These are phyloP conservation scores for Neonectria hederae DNA, from an alignment of 2,329 filamentous ascomycete species.

Conservation along the genomic window DNA sequence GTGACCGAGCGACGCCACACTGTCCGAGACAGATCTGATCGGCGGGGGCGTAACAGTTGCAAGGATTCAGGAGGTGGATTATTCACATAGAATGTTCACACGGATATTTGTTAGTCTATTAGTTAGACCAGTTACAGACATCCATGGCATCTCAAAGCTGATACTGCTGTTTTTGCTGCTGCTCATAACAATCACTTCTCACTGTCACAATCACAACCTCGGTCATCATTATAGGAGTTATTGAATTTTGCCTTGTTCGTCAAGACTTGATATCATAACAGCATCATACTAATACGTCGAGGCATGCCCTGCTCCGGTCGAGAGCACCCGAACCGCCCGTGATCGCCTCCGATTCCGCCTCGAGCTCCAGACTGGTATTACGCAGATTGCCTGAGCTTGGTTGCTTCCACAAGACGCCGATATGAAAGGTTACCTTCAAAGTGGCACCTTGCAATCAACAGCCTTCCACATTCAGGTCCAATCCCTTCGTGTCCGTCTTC, in stretches of 20 bases:
- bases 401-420: slow-evolving; percentile 21
- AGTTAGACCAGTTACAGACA: too few relatives aligned
- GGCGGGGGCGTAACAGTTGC: background rate
- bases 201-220: background rate
- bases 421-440: slow-evolving; percentile 4
- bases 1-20: background rate
- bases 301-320: slow-evolving; percentile 22
- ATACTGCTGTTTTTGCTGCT: background rate
- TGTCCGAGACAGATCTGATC: background rate
- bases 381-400: slow-evolving; percentile 25
- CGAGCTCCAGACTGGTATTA: slow-evolving; percentile 31
- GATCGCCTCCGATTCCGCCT: background rate
- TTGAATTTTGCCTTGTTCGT: slow-evolving; percentile 24
- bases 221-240: background rate
- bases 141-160: too few relatives aligned
- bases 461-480: background rate
- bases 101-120: background rate
- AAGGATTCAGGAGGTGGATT: background rate
- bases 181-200: background rate
- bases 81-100: background rate
- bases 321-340: slow-evolving; percentile 4
- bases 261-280: slow-evolving; percentile 38
- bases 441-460: slow-evolving; percentile 4
- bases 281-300: slow-evolving; percentile 33
- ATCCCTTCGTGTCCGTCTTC: slow-evolving; percentile 1